Percentiles rank a stretch among this genome's conserved stretches.
These are phyloP conservation scores for Lepidium africanum DNA, from an alignment of 345 rosid species.

Conservation along the genomic window DNA sequence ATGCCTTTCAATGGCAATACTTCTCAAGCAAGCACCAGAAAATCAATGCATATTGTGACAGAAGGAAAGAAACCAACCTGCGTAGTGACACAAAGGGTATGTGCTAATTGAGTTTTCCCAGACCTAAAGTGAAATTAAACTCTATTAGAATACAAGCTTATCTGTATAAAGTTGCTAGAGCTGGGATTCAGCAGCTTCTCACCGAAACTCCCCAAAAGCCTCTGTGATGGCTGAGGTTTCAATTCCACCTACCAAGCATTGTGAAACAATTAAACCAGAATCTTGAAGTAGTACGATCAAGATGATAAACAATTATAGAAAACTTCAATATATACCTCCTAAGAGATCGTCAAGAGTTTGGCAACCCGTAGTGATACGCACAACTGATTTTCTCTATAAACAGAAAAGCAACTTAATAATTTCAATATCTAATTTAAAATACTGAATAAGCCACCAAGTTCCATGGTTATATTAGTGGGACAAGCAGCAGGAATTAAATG, in stretches of 20 bases:
- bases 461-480: background rate
- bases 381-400: conserved; percentile 55
- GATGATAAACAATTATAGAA: background rate
- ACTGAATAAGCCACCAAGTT: background rate
- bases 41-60: background rate
- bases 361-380: conserved; percentile 88
- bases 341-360: conserved; percentile 90
- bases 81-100: conserved; percentile 76
- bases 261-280: background rate
- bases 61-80: conserved; percentile 46
- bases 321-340: conserved; percentile 45
- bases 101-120: conserved; percentile 90
- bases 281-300: background rate
- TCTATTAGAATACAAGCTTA: background rate
- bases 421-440: background rate
- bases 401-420: background rate
- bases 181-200: conserved; percentile 19
- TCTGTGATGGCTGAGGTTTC: conserved; percentile 77
- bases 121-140: conserved; percentile 39
- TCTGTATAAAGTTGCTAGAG: background rate
- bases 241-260: conserved; percentile 58
- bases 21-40: background rate
- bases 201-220: conserved; percentile 95
- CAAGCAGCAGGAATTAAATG: background rate
- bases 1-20: background rate